Base-by-base conservation (phyloP, 805 yeast species). In the Kodamaea fukazawae region DNA sequence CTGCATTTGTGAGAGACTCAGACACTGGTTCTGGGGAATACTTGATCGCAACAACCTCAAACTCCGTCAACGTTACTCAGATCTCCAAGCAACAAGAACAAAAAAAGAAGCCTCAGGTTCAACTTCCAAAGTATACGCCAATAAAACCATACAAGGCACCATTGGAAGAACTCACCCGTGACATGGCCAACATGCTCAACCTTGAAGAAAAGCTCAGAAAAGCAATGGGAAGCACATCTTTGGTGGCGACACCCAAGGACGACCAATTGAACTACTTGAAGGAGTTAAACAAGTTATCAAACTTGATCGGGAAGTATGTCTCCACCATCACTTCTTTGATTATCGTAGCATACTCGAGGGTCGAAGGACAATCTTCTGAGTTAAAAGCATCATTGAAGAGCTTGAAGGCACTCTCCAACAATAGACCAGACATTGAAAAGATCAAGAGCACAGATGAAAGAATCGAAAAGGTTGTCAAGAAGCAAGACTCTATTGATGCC, bases 21-120 rank as follows among this genome's bases (percentile, higher is more conserved):
- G 42, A 55, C 10, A 48, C 60, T 2, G 56, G 54, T 17, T 47
- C 60, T 3, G 70, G 70, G 1, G 57, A 54, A 6, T 61, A 57
- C 38, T n/a, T 31, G 16, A 17, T 37, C 11, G 29, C 23, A 20
- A 20, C 23, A 6, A 20, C 23, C 23, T 6, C 23, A 20, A 8
- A 20, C 23, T 20, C 23, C 5, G 23, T 20, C 23, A 20, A 20
- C 23, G 8, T 20, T 8, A 20, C 23, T 20, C 23, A 20, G 8
- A 6, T 20, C 7, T 5, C 23, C 5, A 20, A 20, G 23, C 23
- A 20, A 6, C 23, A 20, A 8, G 23, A 20, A 20, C 5, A 8
- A 5, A 20, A 20, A 8, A 20, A 20, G 23, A 20, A 8, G 8
- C 7, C 23, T 6, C 23, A 20, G 23, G 23, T 20, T 8, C 7